phyloP scores from a whole-genome alignment of 306 rosid species.

The Albizia julibrissin region DNA sequence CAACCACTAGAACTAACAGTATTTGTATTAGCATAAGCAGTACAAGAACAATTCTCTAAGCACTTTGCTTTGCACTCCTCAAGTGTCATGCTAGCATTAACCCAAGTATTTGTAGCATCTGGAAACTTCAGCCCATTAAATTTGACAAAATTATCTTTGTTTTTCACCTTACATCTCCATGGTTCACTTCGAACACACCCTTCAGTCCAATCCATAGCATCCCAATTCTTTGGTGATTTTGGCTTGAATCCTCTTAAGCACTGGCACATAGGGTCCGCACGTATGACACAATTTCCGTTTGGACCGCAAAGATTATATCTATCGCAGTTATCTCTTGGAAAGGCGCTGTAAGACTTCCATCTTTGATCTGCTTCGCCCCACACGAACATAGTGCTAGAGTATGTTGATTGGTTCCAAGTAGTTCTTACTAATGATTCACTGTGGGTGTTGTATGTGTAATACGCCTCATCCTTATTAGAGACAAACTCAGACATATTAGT shows the following conservation, averaged over 20 bases:
- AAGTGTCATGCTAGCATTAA: slow-evolving; percentile 37
- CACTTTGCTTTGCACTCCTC: slow-evolving; percentile 43
- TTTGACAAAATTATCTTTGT: slow-evolving; percentile 17
- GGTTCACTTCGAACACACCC: slow-evolving; percentile 43
- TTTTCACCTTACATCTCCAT: slow-evolving; percentile 26
- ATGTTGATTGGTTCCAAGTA: slow-evolving; percentile 38
- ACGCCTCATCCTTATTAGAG: slow-evolving; percentile 37
- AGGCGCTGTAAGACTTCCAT: slow-evolving; percentile 27
- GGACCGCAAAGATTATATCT: slow-evolving; percentile 47
- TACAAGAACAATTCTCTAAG: slow-evolving; percentile 49
- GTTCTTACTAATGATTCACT: slow-evolving; percentile 14
- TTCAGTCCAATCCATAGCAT: background rate
- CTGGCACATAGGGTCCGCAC: slow-evolving; percentile 33
- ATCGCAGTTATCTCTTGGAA: slow-evolving; percentile 49
- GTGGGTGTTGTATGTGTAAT: background rate
- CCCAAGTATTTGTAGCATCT: background rate
- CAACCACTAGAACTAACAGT: background rate
- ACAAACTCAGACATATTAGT: background rate
- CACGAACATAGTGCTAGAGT: background rate
- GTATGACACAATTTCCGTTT: slow-evolving; percentile 32
- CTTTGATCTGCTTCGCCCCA: slow-evolving; percentile 27
- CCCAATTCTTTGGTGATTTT: slow-evolving; percentile 37
- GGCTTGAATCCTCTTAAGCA: slow-evolving; percentile 55
- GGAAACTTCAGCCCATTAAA: slow-evolving; percentile 36
- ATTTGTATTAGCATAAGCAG: slow-evolving; percentile 35